A percentile compares a stretch with the other conserved stretches of the same genome.
These are phyloP conservation scores for Carex cristatella DNA, from an alignment of 176 grass and related monocot species.

Conservation along the genomic window DNA sequence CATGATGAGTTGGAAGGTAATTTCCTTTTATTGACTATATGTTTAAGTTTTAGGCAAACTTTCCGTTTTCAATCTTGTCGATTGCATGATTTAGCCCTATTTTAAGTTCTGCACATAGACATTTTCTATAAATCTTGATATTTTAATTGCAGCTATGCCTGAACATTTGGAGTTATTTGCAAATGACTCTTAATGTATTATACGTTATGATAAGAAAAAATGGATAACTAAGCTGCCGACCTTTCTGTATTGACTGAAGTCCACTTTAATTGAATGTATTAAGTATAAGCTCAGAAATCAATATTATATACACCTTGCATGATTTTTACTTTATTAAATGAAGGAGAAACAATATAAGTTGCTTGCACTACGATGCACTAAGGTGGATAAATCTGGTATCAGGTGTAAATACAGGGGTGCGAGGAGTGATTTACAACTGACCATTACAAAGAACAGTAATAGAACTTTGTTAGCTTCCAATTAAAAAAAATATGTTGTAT, in stretches of 20 bases:
- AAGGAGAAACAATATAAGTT: neutral
- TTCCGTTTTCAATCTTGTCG: neutral
- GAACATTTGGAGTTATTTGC: neutral
- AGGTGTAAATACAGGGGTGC: neutral
- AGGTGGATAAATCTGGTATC: neutral
- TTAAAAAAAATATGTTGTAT: neutral
- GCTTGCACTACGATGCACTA: neutral
- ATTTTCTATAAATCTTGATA: neutral
- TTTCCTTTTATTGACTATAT: neutral
- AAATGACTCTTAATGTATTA: neutral
- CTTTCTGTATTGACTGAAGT: neutral
- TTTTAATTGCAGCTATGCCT: neutral
- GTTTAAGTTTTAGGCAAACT: neutral
- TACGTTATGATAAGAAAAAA: neutral
- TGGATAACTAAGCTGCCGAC: neutral
- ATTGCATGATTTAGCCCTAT: neutral
- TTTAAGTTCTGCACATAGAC: neutral
- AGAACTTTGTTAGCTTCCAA: neutral
- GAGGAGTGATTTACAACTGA: neutral
- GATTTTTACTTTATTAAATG: neutral
- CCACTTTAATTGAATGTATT: neutral
- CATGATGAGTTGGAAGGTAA: constrained; percentile 65
- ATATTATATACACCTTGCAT: neutral
- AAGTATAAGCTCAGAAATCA: neutral
- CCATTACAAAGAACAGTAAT: neutral